Conservation (phyloP, 768 basidiomycete genomes). For the Hemileccinum rubropunctum region DNA sequence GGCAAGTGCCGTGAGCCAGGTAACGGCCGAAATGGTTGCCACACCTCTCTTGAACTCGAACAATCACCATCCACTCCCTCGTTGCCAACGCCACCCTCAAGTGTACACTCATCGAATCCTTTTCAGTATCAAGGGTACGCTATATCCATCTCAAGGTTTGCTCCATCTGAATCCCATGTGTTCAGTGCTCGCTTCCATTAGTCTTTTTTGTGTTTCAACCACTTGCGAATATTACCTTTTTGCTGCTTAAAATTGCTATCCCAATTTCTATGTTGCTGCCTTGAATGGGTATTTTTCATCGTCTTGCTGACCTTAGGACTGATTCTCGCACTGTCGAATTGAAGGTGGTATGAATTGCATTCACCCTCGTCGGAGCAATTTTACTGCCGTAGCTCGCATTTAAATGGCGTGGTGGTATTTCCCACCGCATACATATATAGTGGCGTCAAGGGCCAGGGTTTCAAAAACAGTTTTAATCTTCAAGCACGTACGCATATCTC, state of each 20-base stretch:
- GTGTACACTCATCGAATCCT: too few relatives aligned
- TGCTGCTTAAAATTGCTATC: not conserved
- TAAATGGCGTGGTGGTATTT: slow-evolving; percentile 3
- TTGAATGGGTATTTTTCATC: not conserved
- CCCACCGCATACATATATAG: slow-evolving; percentile 6
- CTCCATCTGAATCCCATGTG: not conserved
- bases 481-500: not conserved
- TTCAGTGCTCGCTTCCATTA: not conserved
- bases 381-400: not conserved
- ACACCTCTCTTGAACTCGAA: slow-evolving; percentile 29
- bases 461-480: not conserved
- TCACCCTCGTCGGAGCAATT: not conserved
- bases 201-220: not conserved
- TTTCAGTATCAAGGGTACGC: too few relatives aligned
- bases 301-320: not conserved
- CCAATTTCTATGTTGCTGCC: not conserved
- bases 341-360: not conserved
- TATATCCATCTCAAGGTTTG: not conserved
- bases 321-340: not conserved
- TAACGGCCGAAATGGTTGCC: slow-evolving; percentile 18
- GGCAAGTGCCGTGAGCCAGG: slow-evolving; percentile 29
- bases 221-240: not conserved
- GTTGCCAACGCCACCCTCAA: not conserved
- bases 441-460: not conserved
- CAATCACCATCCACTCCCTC: slow-evolving; percentile 24